Base-by-base conservation (phyloP, 768 basidiomycete species). In the Gymnopilus dilepis region DNA sequence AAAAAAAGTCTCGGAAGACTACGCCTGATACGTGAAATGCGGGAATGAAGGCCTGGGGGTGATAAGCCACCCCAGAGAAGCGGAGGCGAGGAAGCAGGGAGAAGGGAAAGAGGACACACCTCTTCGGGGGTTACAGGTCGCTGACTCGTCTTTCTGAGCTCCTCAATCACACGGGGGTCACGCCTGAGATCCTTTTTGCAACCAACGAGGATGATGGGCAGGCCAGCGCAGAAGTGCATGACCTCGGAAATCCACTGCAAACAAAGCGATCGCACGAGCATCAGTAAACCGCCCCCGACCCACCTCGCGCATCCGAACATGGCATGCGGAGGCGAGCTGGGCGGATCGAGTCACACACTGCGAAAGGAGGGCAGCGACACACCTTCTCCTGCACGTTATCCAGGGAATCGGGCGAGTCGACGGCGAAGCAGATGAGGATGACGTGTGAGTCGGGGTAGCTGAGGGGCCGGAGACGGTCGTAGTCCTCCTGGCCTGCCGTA, bases 311-410 rank as follows among this genome's bases (percentile, higher is more conserved):
- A 38, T 40, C 38, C 48, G 22, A 57, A 15, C n/a, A 41, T 26
- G 19, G 31, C 33, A 19, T 30, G 41, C 42, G 28, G 31, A 2
- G 12, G 51, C 31, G 47, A 17, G 12, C 48, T 42, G 52, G 63
- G 38, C 19, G 53, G 56, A 50, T 30, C 22, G 41, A 33, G 48
- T 24, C 26, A 41, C 17, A 31, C n/a, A 21, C 21, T 4, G 24
- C 22, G 45, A 43, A 43, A 31, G 30, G 53, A 58, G 28, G 24
- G 42, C 33, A n/a, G 28, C 9, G 42, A 82, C 87, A 61, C 41
- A 92, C 97, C 92, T 99, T 99, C 83, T 99, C 97, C 83, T 98
- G 95, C 30, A 99, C 97, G 87, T 99, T 99, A 80, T 97, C 97
- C 66, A 99, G 84, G 51, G 96, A 98, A 76, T 98, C 96, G 33